Base-by-base conservation (phyloP, 345 rosid genomes). In the Corymbia maculata region DNA sequence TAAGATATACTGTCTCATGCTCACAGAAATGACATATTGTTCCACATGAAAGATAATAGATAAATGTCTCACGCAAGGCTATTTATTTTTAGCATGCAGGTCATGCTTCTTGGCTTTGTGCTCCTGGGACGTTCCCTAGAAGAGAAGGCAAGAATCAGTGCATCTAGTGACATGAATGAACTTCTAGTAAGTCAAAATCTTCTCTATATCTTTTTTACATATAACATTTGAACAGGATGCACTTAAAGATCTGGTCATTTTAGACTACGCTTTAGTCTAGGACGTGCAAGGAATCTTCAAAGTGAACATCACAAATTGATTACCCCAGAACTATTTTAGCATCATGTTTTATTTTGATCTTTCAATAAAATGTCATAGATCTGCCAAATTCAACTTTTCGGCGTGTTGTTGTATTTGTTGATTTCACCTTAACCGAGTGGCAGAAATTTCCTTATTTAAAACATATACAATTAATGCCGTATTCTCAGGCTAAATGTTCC, bases 91-190 rank as follows among this genome's bases (percentile, higher is more conserved):
- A 96, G 96, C 55, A 92, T 94, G 96, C 98, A 97, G 98, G 98
- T 97, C 92, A 96, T 97, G 99, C 98, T 97, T 94, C 99, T 96
- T 92, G 99, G 99, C 59, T 96, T 96, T 87, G 98, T 97, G 88
- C 98, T 96, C 61, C 95, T 97, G 57, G 99, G 99, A 88, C 99
- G 98, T 90, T 96, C 99, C 86, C 92, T 96, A 87, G 99, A 97
- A 93, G 99, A 96, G 92, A 94, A 91, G 88, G 99, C 98, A 28
- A 97, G 97, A 94, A 90, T 97, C 59, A 94, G 88, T 47, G 98
- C 98, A 91, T 96, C 99, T 50, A 95, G 97, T 79, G 95, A 96
- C 92, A 96, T 97, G 99, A 97, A 95, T 94, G 99, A 97, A 93
- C 97, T 97, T 88, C 93, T 96, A 91, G 99, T 96, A 87, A 92